Evolutionary conservation across 2,329 filamentous ascomycete species (phyloP).

Genomic region (Penicillium psychrosexuale): DNA sequence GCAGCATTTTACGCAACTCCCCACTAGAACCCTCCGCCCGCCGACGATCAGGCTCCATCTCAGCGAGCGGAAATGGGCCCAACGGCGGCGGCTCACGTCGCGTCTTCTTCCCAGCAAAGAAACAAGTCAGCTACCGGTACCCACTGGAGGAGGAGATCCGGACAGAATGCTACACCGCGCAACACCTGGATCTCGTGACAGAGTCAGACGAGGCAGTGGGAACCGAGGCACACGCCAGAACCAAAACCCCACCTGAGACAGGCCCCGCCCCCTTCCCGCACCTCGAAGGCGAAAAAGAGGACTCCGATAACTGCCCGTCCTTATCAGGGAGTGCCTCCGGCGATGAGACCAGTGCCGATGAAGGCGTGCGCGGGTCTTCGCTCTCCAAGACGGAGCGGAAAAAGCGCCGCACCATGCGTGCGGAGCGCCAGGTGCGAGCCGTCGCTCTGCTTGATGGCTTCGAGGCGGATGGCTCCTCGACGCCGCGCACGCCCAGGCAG

Average conservation of each 20-base stretch:
- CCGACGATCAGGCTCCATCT: slow-evolving; percentile 41
- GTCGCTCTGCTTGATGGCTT: slow-evolving; percentile 41
- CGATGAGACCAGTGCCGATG: slow-evolving; percentile 27
- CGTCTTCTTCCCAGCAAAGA: slow-evolving; percentile 53
- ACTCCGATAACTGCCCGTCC: slow-evolving; percentile 27
- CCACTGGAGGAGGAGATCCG: slow-evolving; percentile 59
- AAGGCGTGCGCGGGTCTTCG: slow-evolving; percentile 4
- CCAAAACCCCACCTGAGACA: slow-evolving; percentile 5
- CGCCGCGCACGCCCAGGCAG: slow-evolving; percentile 53
- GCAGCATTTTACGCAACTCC: slow-evolving; percentile 49
- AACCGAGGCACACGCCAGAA: slow-evolving; percentile 1
- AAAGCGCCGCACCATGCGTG: slow-evolving; percentile 32
- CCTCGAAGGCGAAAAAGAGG: slow-evolving; percentile 14
- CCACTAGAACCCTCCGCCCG: slow-evolving; percentile 35
- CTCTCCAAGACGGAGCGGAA: slow-evolving; percentile 34
- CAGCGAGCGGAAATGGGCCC: slow-evolving; percentile 30
- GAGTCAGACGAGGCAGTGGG: slow-evolving; percentile 12
- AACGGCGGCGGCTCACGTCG: slow-evolving; percentile 31
- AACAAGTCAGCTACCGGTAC: slow-evolving; percentile 56
- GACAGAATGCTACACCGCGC: slow-evolving; percentile 54
- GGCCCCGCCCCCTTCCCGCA: slow-evolving; percentile 20
- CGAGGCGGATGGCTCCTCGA: slow-evolving; percentile 47
- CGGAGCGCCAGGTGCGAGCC: slow-evolving; percentile 40
- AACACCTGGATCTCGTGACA: slow-evolving; percentile 53
- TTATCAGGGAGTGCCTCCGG: slow-evolving; percentile 34